Percentiles rank a stretch among this genome's conserved stretches.
Evolutionary conservation across 257 asterid species (phyloP).

Genomic region (Ilex asprella): DNA sequence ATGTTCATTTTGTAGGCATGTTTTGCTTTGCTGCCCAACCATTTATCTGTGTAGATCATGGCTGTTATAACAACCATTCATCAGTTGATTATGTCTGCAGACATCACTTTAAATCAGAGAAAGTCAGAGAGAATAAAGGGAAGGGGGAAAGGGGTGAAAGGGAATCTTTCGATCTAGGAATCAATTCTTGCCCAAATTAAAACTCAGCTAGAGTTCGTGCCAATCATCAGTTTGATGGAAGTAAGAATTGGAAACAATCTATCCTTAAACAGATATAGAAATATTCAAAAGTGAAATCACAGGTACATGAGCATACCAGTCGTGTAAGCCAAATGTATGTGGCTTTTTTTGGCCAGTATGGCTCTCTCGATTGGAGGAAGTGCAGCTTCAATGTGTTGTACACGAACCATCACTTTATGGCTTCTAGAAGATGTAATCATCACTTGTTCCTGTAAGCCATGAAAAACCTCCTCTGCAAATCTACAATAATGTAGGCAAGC

Average conservation of each 20-base stretch:
- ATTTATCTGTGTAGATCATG: no score
- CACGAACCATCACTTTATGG: conserved; percentile 80
- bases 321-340: conserved; percentile 89
- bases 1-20: no score
- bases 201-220: no score
- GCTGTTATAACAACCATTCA: no score
- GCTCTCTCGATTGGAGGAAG: conserved; percentile 90
- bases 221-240: no score
- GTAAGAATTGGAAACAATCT: no score
- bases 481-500: conserved; percentile 35
- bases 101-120: neutral
- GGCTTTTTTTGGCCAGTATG: conserved; percentile 77
- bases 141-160: neutral
- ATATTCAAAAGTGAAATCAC: neutral
- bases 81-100: neutral
- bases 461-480: conserved; percentile 95
- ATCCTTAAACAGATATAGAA: neutral
- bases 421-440: conserved; percentile 70
- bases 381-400: conserved; percentile 66
- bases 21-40: no score
- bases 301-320: conserved; percentile 47
- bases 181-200: no score
- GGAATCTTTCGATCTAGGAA: no score
- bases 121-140: neutral
- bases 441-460: conserved; percentile 94